These are phyloP conservation scores for Stagonosporopsis cucurbitacearum DNA, from an alignment of 2,329 filamentous ascomycete genomes.

Conservation along the genomic window DNA sequence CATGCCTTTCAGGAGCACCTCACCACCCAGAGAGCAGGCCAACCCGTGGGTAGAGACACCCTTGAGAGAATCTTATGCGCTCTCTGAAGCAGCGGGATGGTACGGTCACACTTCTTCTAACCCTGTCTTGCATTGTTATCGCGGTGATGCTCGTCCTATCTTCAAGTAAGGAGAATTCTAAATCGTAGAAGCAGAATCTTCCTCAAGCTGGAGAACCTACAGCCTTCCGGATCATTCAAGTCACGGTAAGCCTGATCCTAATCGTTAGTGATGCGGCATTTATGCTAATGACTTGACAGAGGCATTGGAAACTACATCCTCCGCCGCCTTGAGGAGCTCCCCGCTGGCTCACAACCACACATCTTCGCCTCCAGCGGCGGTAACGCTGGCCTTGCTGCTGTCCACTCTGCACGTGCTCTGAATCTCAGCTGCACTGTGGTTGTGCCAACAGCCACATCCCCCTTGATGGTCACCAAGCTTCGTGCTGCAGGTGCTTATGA, in stretches of 20 bases:
- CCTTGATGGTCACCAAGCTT: conserved; percentile 75
- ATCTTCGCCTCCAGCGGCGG: conserved; percentile 84
- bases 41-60: conserved; percentile 74
- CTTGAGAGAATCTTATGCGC: conserved; percentile 68
- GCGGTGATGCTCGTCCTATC: background rate
- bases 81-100: conserved; percentile 77
- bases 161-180: conserved; percentile 42
- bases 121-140: background rate
- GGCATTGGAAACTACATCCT: conserved; percentile 77
- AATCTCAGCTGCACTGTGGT: conserved; percentile 75
- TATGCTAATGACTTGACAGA: conserved; percentile 26
- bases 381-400: conserved; percentile 84
- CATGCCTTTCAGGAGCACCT: conserved; percentile 36
- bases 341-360: conserved; percentile 53
- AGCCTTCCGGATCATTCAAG: conserved; percentile 87
- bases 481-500: conserved; percentile 68
- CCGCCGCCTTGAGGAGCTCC: conserved; percentile 52
- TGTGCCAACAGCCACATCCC: conserved; percentile 69
- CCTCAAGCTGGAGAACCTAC: conserved; percentile 84
- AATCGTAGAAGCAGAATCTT: conserved; percentile 69
- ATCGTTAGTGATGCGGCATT: background rate
- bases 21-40: conserved; percentile 31
- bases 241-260: conserved; percentile 55
- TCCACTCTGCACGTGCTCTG: conserved; percentile 71
- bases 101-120: conserved; percentile 52